Conservation (phyloP, 352 stramenopile genomes). For the Phytophthora quininea region DNA sequence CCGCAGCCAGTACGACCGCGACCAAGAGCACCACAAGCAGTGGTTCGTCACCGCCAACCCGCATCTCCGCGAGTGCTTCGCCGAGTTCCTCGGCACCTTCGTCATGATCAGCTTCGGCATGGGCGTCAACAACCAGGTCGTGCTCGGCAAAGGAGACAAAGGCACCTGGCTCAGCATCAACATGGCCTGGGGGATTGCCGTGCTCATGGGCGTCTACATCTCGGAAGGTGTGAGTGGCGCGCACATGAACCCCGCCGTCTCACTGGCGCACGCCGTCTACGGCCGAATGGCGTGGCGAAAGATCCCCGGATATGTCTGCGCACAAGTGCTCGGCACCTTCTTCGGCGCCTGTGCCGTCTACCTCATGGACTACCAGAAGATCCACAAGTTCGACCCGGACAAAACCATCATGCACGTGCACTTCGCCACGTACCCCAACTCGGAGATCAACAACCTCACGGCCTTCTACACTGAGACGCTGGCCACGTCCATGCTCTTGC, state of each 20-base stretch:
- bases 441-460: slow-evolving; percentile 43
- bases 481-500: slow-evolving; percentile 53
- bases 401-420: slow-evolving; percentile 46
- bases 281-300: slow-evolving; percentile 52
- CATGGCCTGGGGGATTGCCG: slow-evolving; percentile 52
- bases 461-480: slow-evolving; percentile 64
- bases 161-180: slow-evolving; percentile 72
- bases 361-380: slow-evolving; percentile 52
- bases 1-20: slow-evolving; percentile 29
- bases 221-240: slow-evolving; percentile 56
- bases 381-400: slow-evolving; percentile 50
- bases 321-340: slow-evolving; percentile 54
- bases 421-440: slow-evolving; percentile 56
- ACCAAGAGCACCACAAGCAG: slow-evolving; percentile 23
- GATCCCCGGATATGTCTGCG: slow-evolving; percentile 42
- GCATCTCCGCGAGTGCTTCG: slow-evolving; percentile 46
- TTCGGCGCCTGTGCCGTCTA: slow-evolving; percentile 46
- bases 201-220: slow-evolving; percentile 62
- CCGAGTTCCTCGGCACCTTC: slow-evolving; percentile 57
- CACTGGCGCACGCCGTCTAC: slow-evolving; percentile 54
- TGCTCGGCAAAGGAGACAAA: slow-evolving; percentile 45
- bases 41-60: slow-evolving; percentile 32
- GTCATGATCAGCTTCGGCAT: slow-evolving; percentile 62
- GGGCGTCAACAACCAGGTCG: slow-evolving; percentile 67
- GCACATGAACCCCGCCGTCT: slow-evolving; percentile 66